These are phyloP conservation scores for Teratosphaeria zuluensis DNA, from an alignment of 2,329 filamentous ascomycete genomes.

Conservation along the genomic window DNA sequence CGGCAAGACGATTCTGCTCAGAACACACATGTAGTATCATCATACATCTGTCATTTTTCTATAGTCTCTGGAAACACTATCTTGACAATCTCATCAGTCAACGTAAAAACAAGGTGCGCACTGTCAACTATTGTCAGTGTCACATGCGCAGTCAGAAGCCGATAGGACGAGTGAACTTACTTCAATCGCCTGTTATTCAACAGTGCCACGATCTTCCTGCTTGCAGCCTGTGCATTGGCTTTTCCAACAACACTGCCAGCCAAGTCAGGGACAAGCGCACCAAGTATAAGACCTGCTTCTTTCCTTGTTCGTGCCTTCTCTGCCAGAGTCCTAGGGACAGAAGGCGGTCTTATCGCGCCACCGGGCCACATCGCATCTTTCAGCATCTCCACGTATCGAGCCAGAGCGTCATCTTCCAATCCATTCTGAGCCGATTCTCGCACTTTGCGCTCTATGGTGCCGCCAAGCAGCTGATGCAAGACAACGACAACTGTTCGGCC, in stretches of 20 bases:
- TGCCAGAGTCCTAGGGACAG: slow-evolving; percentile 50
- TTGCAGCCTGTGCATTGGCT: slow-evolving; percentile 82
- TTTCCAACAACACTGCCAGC: slow-evolving; percentile 88
- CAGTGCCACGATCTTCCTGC: slow-evolving; percentile 77
- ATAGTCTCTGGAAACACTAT: slow-evolving; percentile 32
- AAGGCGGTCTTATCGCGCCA: slow-evolving; percentile 45
- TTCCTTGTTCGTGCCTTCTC: slow-evolving; percentile 74
- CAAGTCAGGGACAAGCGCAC: slow-evolving; percentile 80
- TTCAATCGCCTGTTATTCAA: slow-evolving; percentile 87
- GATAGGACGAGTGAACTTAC: slow-evolving; percentile 44
- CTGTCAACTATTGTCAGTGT: slow-evolving; percentile 25
- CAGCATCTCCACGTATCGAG: slow-evolving; percentile 65
- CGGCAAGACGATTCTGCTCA: background rate
- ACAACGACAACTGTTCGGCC: slow-evolving; percentile 94
- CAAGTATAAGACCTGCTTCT: slow-evolving; percentile 82
- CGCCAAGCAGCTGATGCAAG: slow-evolving; percentile 86
- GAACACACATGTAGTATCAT: background rate
- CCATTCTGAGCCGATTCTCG: slow-evolving; percentile 70
- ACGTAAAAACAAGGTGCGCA: slow-evolving; percentile 41
- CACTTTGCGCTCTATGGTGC: slow-evolving; percentile 91
- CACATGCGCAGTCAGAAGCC: background rate
- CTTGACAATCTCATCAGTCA: slow-evolving; percentile 39
- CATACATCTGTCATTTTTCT: background rate
- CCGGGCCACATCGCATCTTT: slow-evolving; percentile 73
- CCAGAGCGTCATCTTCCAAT: slow-evolving; percentile 66